Base-by-base conservation (phyloP, 129 eudicot genomes). In the Oenanthe sinensis region DNA sequence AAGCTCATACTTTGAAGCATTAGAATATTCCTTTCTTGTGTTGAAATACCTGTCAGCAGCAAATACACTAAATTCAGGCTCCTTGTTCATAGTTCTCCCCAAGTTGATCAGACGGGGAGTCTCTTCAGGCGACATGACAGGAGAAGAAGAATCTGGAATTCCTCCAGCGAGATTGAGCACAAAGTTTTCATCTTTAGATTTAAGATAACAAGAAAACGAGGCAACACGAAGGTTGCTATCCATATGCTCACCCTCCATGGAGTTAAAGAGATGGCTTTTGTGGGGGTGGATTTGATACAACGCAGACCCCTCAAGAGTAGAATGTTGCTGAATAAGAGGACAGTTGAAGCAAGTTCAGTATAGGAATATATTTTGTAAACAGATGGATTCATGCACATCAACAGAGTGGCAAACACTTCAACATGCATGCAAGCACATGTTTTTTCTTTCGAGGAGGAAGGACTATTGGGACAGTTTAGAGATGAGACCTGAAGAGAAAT, bases 11-110 rank as follows among this genome's bases (percentile, higher is more conserved):
- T 5, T 24, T 9, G 76, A n/a, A 22, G 48, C 75, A 58, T 3
- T 47, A 52, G 77, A 13, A 46, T 70, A 40, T 9, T 68, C 52
- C 4, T 13, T 15, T 43, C 50, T 85, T 84, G 78, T 83, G 86
- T 80, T 82, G 82, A 82, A 85, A 81, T 85, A 85, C 63, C 65
- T 85, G 55, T 85, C 88, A 55, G 88, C 86, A 3, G 84, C 84
- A 72, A 82, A 85, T 36, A 85, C 62, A 46, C 81, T 78, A 50
- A 80, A 77, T 40, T 82, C 84, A 15, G 78, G 78, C 43, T 80
- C 85, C 48, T 54, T 65, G 16, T 22, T 65, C 62, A 22, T 83
- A 36, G 54, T 75, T 44, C 72, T 83, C 26, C 75, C 75, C 26
- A 75, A 52, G 58, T 58, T 58, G 45, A 47, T 40, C 4, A 63